phyloP scores from a whole-genome alignment of 78 protist species.

The Parvularia atlantis region DNA sequence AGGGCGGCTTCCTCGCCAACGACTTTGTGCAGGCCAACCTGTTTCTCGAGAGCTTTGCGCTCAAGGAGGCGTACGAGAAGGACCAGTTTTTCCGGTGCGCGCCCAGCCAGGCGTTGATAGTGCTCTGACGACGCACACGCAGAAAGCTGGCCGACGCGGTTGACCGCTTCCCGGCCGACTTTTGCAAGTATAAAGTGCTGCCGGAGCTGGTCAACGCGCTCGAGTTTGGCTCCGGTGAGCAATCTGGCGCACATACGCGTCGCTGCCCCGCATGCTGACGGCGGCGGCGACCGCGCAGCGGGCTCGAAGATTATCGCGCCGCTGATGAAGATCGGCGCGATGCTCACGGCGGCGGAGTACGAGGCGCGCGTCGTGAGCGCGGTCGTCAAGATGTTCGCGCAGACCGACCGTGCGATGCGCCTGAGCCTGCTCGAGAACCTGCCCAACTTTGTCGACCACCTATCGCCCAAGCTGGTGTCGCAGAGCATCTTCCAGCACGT shows the following conservation, averaged over 20 bases:
- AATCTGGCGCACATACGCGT: not conserved
- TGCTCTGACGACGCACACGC: too few relatives aligned
- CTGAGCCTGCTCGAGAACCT: constrained; percentile 55
- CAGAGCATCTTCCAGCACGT: constrained; percentile 56
- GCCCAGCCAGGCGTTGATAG: constrained; percentile 6
- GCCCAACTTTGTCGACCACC: constrained; percentile 36
- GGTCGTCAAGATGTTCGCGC: constrained; percentile 53
- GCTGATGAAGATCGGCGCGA: constrained; percentile 47
- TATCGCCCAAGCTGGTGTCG: constrained; percentile 23
- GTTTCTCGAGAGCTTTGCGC: constrained; percentile 46
- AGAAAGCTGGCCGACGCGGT: constrained; percentile 30
- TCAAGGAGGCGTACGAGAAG: constrained; percentile 55
- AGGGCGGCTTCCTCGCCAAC: constrained; percentile 19
- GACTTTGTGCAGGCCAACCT: constrained; percentile 39
- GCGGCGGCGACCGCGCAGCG: too few relatives aligned
- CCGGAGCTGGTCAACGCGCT: constrained; percentile 59
- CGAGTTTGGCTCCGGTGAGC: constrained; percentile 27
- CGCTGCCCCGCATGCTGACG: not conserved
- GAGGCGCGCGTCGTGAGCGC: constrained; percentile 16
- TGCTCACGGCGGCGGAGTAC: constrained; percentile 45
- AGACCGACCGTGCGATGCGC: constrained; percentile 58
- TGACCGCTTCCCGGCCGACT: constrained; percentile 40
- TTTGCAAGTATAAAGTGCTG: constrained; percentile 50
- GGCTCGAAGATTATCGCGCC: constrained; percentile 33
- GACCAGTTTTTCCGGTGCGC: constrained; percentile 49